A percentile compares a stretch with the other conserved stretches of the same genome.
These are phyloP conservation scores for Claviceps digitariae DNA, from an alignment of 2,329 filamentous ascomycete species.

Conservation along the genomic window DNA sequence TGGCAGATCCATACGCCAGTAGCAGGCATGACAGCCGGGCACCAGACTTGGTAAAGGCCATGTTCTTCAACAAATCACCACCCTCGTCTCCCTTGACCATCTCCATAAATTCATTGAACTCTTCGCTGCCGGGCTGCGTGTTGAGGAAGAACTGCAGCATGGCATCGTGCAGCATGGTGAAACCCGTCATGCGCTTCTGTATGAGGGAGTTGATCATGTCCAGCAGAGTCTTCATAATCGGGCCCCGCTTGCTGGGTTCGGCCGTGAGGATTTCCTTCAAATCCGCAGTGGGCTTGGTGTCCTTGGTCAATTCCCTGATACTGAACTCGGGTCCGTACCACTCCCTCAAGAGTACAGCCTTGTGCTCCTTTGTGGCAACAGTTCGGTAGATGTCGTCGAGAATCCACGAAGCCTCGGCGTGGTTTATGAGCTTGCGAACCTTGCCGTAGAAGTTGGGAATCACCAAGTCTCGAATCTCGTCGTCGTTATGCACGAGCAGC, in stretches of 20 bases:
- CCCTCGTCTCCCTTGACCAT: constrained; percentile 84
- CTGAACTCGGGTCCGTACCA: constrained; percentile 96
- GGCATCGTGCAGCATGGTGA: constrained; percentile 95
- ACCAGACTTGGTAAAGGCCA: constrained; percentile 89
- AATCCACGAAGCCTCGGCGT: constrained; percentile 94
- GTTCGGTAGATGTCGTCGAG: constrained; percentile 91
- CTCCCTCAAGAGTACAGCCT: constrained; percentile 71
- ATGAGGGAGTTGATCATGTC: constrained; percentile 84
- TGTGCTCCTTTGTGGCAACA: constrained; percentile 75
- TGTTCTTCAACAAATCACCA: constrained; percentile 82
- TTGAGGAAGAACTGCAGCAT: constrained; percentile 95
- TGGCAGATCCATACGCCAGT: constrained; percentile 73
- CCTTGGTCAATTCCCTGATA: constrained; percentile 50
- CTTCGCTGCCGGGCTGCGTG: constrained; percentile 60
- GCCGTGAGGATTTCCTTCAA: constrained; percentile 61
- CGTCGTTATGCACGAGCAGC: constrained; percentile 81
- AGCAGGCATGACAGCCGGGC: constrained; percentile 68
- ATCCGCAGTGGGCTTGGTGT: constrained; percentile 48
- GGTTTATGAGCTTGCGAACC: constrained; percentile 85
- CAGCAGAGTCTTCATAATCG: constrained; percentile 74
- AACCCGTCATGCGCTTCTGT: constrained; percentile 92
- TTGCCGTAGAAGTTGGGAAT: constrained; percentile 92
- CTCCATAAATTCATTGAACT: constrained; percentile 79
- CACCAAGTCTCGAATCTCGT: constrained; percentile 75
- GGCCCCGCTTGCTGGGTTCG: constrained; percentile 71